These are phyloP conservation scores for Saccharomycopsis sp. DNA, from an alignment of 805 yeast genomes.

Conservation along the genomic window DNA sequence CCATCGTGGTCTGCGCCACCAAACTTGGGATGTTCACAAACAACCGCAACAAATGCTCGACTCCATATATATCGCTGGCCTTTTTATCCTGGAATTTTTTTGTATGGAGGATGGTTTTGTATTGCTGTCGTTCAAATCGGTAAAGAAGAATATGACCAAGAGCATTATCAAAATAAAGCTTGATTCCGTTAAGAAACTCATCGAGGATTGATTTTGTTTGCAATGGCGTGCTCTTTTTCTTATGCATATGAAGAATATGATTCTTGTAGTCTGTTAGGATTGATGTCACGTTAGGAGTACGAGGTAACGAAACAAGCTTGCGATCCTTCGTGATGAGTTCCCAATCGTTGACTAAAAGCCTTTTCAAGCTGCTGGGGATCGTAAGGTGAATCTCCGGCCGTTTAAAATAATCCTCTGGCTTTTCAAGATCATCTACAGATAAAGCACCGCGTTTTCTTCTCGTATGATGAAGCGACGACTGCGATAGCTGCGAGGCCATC, in stretches of 20 bases:
- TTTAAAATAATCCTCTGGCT: constrained; percentile 24
- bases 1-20: constrained; percentile 76
- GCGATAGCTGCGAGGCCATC: neutral
- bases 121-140: constrained; percentile 73
- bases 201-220: constrained; percentile 45
- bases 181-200: constrained; percentile 69
- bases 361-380: constrained; percentile 63
- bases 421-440: constrained; percentile 26
- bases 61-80: constrained; percentile 57
- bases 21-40: constrained; percentile 77
- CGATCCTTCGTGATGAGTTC: constrained; percentile 79
- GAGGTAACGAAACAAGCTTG: constrained; percentile 61
- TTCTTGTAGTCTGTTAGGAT: constrained; percentile 49
- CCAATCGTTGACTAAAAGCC: constrained; percentile 86
- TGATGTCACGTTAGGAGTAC: constrained; percentile 43
- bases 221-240: constrained; percentile 26
- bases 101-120: constrained; percentile 40
- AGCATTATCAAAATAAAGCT: constrained; percentile 65
- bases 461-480: constrained; percentile 2
- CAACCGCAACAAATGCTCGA: constrained; percentile 74
- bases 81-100: constrained; percentile 30
- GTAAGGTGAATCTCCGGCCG: constrained; percentile 42
- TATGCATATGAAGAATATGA: constrained; percentile 18
- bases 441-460: constrained; percentile 27
- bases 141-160: constrained; percentile 65